These are phyloP conservation scores for Carallia brachiata DNA, from an alignment of 345 rosid genomes.

Conservation along the genomic window DNA sequence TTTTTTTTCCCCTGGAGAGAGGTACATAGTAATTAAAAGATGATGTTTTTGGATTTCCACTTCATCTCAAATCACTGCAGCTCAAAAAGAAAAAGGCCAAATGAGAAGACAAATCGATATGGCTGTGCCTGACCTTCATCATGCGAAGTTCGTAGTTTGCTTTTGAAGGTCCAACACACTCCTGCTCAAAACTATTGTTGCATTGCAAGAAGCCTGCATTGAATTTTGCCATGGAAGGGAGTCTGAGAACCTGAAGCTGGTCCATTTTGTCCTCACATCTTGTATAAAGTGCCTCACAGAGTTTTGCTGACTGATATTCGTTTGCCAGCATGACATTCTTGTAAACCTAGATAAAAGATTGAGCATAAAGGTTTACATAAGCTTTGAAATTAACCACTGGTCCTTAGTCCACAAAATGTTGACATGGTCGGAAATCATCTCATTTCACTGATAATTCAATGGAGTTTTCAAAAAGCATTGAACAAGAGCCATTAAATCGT, in stretches of 20 bases:
- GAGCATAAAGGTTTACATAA: constrained; percentile 4
- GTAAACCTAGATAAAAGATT: constrained; percentile 50
- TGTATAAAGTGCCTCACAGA: constrained; percentile 75
- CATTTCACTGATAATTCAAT: too few species aligned
- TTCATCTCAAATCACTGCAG: not conserved
- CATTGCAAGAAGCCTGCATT: constrained; percentile 90
- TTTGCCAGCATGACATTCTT: constrained; percentile 71
- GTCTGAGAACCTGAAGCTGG: constrained; percentile 93
- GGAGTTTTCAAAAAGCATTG: too few species aligned
- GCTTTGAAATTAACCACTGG: not conserved
- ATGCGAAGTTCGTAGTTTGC: constrained; percentile 74
- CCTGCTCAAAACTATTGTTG: constrained; percentile 78
- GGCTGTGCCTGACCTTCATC: constrained; percentile 58
- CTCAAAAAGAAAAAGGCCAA: not conserved
- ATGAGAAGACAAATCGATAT: constrained; percentile 1
- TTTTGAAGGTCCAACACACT: constrained; percentile 93
- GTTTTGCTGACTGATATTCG: constrained; percentile 79
- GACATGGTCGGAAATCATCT: too few species aligned
- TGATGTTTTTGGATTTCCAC: not conserved
- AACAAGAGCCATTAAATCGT: too few species aligned
- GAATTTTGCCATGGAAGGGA: constrained; percentile 99
- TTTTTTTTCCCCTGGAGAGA: too few species aligned
- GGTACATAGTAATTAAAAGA: too few species aligned
- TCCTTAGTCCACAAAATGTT: not conserved
- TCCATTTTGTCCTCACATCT: constrained; percentile 97